These are phyloP conservation scores for Candida glaebosa DNA, from an alignment of 805 yeast species.

Conservation along the genomic window DNA sequence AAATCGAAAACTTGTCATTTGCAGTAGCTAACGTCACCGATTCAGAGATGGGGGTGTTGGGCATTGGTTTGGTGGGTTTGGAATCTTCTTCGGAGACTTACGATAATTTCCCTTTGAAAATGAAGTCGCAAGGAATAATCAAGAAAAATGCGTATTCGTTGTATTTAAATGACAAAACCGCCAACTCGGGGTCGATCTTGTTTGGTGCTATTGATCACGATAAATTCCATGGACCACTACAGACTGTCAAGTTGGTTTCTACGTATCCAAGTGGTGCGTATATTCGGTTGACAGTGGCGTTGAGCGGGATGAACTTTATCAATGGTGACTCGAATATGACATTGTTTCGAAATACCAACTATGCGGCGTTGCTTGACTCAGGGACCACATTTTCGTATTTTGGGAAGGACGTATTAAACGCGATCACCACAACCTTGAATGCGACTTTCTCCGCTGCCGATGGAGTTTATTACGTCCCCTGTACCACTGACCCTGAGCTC, in stretches of 20 bases:
- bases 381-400: conserved; percentile 33
- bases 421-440: conserved; percentile 7
- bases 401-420: conserved; percentile 26
- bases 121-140: conserved; percentile 32
- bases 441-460: conserved; percentile 5
- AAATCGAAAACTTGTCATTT: conserved; percentile 8
- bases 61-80: conserved; percentile 16
- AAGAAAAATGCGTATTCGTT: conserved; percentile 34
- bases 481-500: background rate
- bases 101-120: conserved; percentile 30
- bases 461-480: conserved; percentile 1
- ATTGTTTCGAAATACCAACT: conserved; percentile 10
- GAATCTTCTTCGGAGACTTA: too few species aligned
- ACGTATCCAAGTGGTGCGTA: conserved; percentile 19
- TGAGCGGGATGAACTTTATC: conserved; percentile 27
- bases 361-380: conserved; percentile 18
- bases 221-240: conserved; percentile 23
- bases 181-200: conserved; percentile 21
- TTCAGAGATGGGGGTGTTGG: conserved; percentile 20
- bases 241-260: conserved; percentile 18
- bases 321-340: conserved; percentile 5
- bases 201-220: conserved; percentile 33
- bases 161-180: conserved; percentile 24
- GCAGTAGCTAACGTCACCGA: conserved; percentile 14
- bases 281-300: conserved; percentile 1